Evolutionary conservation across 495 filamentous ascomycete genomes (phyloP), one percentile per base, ranked within the genome.

Genomic region (Penicillium taxi): DNA sequence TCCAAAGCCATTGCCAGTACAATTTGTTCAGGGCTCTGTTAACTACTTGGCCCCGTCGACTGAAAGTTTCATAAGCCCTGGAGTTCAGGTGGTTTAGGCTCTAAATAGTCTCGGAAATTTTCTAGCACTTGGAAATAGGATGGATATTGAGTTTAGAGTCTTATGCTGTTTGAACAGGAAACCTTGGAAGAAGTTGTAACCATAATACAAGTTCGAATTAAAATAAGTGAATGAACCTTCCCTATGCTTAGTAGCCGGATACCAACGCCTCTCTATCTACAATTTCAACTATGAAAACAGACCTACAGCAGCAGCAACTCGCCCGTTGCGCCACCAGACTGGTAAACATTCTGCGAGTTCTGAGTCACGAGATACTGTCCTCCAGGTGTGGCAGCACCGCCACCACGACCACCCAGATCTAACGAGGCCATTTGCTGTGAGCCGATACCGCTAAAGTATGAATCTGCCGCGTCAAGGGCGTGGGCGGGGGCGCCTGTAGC

Each of bases 381-480:
- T 42, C 69, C 59, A 22, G 44, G 49, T 5, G 58, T n/a, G 17
- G 11, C 58, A 27, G 67, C 54, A 18, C 69, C 58, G 25, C 56
- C 49, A 14, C 67, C 50, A 32, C 64, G 67, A 11, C 66, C 70
- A 27, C 66, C 69, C 5, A 84, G 68, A 39, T 74, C 65, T 70
- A 85, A 72, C 3, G 72, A 74, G 3, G 76, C 77, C 80, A 85
- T 84, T 54, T 80, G 77, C 59, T 77, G 74, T 33, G 63, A 78
- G 1, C 79, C 79, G 6, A 86, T 69, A 20, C 75, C 77, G 22
- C 81, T 76, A 53, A 96, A 96, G 53, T 91, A 94, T 20, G 73
- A 77, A 50, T 96, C 88, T 3, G 86, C 88, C 20, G 88, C 85
- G 45, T 72, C 78, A 13, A 90, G 75, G 1, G 88, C 88, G 7